Percentiles rank a stretch among this genome's conserved stretches.
These are phyloP conservation scores for Agrostemma githago DNA, from an alignment of 148 eudicot genomes.

Conservation along the genomic window DNA sequence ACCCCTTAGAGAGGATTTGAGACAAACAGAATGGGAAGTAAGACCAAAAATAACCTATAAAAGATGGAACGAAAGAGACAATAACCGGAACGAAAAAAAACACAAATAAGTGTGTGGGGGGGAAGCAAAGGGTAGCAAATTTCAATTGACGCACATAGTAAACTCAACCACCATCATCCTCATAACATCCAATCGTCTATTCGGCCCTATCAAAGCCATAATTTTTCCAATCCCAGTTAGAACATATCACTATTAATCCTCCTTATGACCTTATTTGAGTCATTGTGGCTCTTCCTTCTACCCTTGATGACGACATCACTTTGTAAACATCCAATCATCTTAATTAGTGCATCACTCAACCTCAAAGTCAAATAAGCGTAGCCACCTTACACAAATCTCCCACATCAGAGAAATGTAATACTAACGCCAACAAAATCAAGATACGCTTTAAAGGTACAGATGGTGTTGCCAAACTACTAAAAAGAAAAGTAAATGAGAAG, in stretches of 20 bases:
- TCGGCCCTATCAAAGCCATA: neutral
- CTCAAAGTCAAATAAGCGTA: neutral
- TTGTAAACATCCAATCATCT: neutral
- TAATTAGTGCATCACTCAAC: neutral
- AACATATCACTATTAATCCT: neutral
- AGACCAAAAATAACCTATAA: neutral
- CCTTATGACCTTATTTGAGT: neutral
- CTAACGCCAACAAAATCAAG: neutral
- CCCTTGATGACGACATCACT: neutral
- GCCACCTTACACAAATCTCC: neutral
- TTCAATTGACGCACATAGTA: neutral
- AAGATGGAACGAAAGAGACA: neutral
- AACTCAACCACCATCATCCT: neutral
- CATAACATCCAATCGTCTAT: neutral
- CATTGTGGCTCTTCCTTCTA: neutral
- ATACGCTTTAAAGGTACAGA: neutral
- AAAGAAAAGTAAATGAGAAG: neutral
- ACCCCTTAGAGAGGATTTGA: neutral
- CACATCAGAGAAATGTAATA: neutral
- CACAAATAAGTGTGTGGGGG: neutral
- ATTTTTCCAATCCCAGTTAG: neutral
- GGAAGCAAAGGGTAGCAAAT: neutral
- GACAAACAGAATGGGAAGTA: neutral
- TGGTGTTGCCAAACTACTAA: neutral
- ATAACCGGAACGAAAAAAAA: neutral